Evolutionary conservation across 208 protist species (phyloP).

Genomic region (Acanthamoeba royreba): DNA sequence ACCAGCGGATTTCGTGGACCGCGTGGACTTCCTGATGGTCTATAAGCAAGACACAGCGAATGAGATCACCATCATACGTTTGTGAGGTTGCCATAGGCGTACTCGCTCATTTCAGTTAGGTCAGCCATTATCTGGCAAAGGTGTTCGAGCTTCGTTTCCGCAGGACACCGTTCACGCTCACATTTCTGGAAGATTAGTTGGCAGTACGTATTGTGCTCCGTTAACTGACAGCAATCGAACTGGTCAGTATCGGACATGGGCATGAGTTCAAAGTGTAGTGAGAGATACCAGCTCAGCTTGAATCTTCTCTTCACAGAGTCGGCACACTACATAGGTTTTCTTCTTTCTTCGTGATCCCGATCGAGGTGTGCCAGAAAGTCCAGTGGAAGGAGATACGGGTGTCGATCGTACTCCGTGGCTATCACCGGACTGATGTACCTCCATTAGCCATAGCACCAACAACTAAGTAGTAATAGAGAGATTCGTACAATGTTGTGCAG

Average conservation of each 20-base stretch:
- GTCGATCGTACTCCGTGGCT: neutral
- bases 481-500: neutral
- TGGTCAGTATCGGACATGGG: neutral
- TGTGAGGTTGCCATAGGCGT: neutral
- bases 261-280: neutral
- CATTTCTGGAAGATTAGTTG: conserved; percentile 46
- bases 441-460: neutral
- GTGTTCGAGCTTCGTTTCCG: neutral
- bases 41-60: neutral
- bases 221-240: neutral
- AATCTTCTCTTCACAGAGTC: conserved; percentile 44
- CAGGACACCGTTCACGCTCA: neutral
- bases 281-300: neutral
- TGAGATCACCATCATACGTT: no score
- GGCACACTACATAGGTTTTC: conserved; percentile 15
- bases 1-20: neutral
- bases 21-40: neutral
- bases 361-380: neutral
- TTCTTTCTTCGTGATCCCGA: neutral
- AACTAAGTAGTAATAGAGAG: neutral
- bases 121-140: conserved; percentile 6
- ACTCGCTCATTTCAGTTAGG: conserved; percentile 6
- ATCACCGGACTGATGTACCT: neutral
- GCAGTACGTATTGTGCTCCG: conserved; percentile 44
- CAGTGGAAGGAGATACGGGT: neutral